phyloP scores from a whole-genome alignment of 2,329 filamentous ascomycete species.

The Blastomyces emzantsi region DNA sequence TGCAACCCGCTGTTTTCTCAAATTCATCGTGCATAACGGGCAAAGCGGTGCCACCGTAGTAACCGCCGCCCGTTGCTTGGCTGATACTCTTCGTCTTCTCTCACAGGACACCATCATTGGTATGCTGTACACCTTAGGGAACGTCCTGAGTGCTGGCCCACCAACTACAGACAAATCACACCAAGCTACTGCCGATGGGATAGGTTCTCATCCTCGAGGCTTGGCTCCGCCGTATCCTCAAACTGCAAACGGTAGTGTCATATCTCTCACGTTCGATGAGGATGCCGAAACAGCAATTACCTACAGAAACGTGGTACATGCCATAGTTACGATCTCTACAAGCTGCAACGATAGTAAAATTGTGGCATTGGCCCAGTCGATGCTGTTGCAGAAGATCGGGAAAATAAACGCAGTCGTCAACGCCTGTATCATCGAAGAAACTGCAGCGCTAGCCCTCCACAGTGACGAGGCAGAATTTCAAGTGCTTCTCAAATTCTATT shows the following conservation, averaged over 20 bases:
- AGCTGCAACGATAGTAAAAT: conserved; percentile 83
- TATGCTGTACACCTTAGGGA: conserved; percentile 92
- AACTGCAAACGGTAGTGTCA: conserved; percentile 28
- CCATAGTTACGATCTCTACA: conserved; percentile 81
- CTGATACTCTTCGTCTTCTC: conserved; percentile 67
- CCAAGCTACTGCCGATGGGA: conserved; percentile 23
- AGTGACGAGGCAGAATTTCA: conserved; percentile 77
- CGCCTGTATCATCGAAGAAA: conserved; percentile 73
- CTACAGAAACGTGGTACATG: conserved; percentile 85
- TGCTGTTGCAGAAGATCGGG: conserved; percentile 91
- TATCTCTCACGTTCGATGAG: conserved; percentile 64
- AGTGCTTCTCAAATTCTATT: conserved; percentile 74
- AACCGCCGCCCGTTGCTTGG: conserved; percentile 75
- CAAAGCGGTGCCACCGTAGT: conserved; percentile 60
- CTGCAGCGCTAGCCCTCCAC: conserved; percentile 65
- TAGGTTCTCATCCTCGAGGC: conserved; percentile 43
- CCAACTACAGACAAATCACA: conserved; percentile 42
- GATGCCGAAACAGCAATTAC: conserved; percentile 71
- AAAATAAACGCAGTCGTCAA: conserved; percentile 75
- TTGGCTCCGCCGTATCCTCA: conserved; percentile 30
- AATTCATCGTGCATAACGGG: conserved; percentile 78
- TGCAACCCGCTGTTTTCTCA: conserved; percentile 69
- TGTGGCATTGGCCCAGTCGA: conserved; percentile 82
- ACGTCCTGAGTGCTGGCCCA: conserved; percentile 71
- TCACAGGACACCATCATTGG: conserved; percentile 93